Conservation (phyloP, 495 filamentous ascomycete species). For the Alectoria sarmentosa region DNA sequence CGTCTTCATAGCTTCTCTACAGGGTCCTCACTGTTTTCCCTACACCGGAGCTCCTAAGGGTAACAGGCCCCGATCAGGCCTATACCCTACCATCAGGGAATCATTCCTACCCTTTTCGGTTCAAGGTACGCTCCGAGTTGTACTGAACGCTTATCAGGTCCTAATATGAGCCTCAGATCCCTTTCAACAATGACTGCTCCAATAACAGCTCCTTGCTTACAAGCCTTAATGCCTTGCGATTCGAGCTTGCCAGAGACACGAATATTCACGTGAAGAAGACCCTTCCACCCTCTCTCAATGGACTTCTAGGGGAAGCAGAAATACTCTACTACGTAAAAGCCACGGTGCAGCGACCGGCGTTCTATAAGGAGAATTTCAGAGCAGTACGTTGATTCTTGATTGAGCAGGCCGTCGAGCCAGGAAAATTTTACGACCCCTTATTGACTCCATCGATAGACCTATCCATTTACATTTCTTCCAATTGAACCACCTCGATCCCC, state of each 20-base stretch:
- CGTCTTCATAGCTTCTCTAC: constrained; percentile 52
- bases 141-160: not conserved
- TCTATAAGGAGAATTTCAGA: constrained; percentile 82
- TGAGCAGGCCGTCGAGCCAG: constrained; percentile 1
- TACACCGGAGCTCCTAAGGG: constrained; percentile 43
- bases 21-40: constrained; percentile 59
- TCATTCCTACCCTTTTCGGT: constrained; percentile 84
- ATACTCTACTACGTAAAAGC: constrained; percentile 92
- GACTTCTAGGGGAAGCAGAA: constrained; percentile 75
- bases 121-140: constrained; percentile 53
- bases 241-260: constrained; percentile 51
- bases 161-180: constrained; percentile 43
- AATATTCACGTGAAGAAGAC: constrained; percentile 72
- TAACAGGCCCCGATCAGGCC: constrained; percentile 37
- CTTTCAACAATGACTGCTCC: constrained; percentile 84
- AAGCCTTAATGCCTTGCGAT: constrained; percentile 48
- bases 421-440: not conserved
- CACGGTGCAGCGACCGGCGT: constrained; percentile 71
- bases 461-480: constrained; percentile 74
- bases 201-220: constrained; percentile 51
- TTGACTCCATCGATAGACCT: constrained; percentile 34
- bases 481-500: constrained; percentile 79
- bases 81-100: constrained; percentile 66
- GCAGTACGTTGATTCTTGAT: constrained; percentile 36
- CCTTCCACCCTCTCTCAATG: constrained; percentile 77